Percentiles rank a stretch among this genome's conserved stretches.
phyloP scores from a whole-genome alignment of 305 asterid species.

The Ajuga reptans region DNA sequence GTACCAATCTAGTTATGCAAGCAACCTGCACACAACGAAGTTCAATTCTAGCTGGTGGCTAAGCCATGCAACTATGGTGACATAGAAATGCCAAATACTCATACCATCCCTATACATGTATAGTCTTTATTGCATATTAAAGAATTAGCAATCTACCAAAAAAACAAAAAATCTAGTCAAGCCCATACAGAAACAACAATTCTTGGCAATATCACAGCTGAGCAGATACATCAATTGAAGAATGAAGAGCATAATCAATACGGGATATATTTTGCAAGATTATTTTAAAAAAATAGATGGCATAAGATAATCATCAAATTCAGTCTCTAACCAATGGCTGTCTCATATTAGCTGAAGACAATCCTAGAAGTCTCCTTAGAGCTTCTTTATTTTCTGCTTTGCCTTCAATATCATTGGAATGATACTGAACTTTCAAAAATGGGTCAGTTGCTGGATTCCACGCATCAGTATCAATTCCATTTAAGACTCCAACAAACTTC shows the following conservation, averaged over 20 bases:
- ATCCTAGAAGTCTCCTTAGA: slow-evolving; percentile 57
- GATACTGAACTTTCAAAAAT: slow-evolving; percentile 65
- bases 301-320: neutral
- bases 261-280: neutral
- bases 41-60: neutral
- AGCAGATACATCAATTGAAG: neutral
- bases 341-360: slow-evolving; percentile 46
- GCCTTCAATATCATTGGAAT: slow-evolving; percentile 59
- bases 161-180: neutral
- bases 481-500: slow-evolving; percentile 84
- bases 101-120: neutral
- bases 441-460: slow-evolving; percentile 95
- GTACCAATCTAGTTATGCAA: slow-evolving; percentile 95
- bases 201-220: slow-evolving; percentile 13
- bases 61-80: neutral
- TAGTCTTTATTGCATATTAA: neutral
- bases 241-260: neutral
- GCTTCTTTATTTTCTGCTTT: slow-evolving; percentile 77
- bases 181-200: slow-evolving; percentile 12
- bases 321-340: slow-evolving; percentile 61
- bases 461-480: slow-evolving; percentile 89
- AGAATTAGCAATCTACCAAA: slow-evolving; percentile 12
- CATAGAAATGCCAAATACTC: neutral
- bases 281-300: neutral
- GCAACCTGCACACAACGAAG: slow-evolving; percentile 51